These are phyloP conservation scores for Paracoccidioides lutzii DNA, from an alignment of 2,329 filamentous ascomycete species.

Conservation along the genomic window DNA sequence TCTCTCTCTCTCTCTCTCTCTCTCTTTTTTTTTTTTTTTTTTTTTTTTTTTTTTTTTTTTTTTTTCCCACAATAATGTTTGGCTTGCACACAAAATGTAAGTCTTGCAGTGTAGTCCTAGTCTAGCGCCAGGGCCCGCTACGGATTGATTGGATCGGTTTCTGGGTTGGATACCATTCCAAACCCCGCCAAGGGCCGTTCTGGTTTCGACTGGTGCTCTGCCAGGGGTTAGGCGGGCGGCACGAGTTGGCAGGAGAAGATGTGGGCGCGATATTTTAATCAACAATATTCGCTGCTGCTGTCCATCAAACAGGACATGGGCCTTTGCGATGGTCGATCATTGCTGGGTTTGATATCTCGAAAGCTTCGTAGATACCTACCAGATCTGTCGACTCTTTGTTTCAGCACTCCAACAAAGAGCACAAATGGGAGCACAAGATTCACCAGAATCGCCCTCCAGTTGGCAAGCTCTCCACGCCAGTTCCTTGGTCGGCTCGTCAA, in stretches of 20 bases:
- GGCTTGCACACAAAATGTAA: no score
- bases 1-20: no score
- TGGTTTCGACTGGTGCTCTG: not conserved
- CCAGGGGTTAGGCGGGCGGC: no score
- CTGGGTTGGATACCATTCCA: not conserved
- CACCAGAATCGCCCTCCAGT: no score
- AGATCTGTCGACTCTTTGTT: not conserved
- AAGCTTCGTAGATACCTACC: not conserved
- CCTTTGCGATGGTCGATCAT: not conserved
- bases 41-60: no score
- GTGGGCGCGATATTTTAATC: not conserved
- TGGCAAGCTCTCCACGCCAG: no score
- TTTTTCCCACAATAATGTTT: no score
- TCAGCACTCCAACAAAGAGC: not conserved
- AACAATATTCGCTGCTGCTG: not conserved
- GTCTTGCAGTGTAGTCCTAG: not conserved
- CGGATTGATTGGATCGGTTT: not conserved
- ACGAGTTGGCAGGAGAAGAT: not conserved
- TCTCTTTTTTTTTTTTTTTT: no score
- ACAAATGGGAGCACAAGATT: no score
- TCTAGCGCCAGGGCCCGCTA: not conserved
- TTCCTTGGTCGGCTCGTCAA: no score
- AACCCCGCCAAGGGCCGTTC: not conserved
- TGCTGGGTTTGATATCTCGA: not conserved
- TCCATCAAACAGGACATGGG: not conserved